A percentile compares a stretch with the other conserved stretches of the same genome.
phyloP scores from a whole-genome alignment of 2,329 filamentous ascomycete genomes.

The Helminthosporium solani region DNA sequence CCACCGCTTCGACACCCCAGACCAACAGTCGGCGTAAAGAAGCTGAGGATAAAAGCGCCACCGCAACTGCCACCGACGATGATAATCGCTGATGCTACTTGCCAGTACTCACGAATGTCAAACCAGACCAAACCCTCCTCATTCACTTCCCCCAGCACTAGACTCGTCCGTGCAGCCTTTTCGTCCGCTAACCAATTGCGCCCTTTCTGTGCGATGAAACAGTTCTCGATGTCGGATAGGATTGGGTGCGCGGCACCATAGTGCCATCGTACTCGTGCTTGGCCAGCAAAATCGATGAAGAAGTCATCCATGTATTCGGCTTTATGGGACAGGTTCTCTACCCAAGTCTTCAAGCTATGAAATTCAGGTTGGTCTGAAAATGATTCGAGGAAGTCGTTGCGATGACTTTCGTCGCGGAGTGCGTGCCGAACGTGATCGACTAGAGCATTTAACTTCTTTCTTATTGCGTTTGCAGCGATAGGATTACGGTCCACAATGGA shows the following conservation, averaged over 20 bases:
- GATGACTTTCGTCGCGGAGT: slow-evolving; percentile 28
- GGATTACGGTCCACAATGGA: slow-evolving; percentile 51
- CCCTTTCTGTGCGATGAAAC: slow-evolving; percentile 42
- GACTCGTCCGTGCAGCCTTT: slow-evolving; percentile 33
- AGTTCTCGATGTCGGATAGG: slow-evolving; percentile 44
- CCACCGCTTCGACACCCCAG: slow-evolving; percentile 46
- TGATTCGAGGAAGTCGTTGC: slow-evolving; percentile 29
- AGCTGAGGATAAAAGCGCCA: slow-evolving; percentile 47
- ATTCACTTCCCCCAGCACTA: slow-evolving; percentile 39
- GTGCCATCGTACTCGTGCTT: slow-evolving; percentile 39
- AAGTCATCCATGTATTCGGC: slow-evolving; percentile 33
- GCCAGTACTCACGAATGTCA: slow-evolving; percentile 48
- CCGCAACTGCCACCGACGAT: slow-evolving; percentile 41
- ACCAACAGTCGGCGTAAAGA: slow-evolving; percentile 50
- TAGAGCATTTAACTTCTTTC: slow-evolving; percentile 42
- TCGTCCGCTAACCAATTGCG: slow-evolving; percentile 44
- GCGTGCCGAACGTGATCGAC: slow-evolving; percentile 41
- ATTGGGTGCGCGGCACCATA: slow-evolving; percentile 48
- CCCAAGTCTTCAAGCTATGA: slow-evolving; percentile 20
- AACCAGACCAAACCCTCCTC: slow-evolving; percentile 45
- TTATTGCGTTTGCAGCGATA: slow-evolving; percentile 44
- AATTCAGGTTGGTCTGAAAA: slow-evolving; percentile 27
- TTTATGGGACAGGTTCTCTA: slow-evolving; percentile 24
- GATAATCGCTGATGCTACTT: slow-evolving; percentile 40
- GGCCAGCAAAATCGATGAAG: slow-evolving; percentile 45